phyloP scores from a whole-genome alignment of 164 flowering plant genomes.

The Malania oleifera region DNA sequence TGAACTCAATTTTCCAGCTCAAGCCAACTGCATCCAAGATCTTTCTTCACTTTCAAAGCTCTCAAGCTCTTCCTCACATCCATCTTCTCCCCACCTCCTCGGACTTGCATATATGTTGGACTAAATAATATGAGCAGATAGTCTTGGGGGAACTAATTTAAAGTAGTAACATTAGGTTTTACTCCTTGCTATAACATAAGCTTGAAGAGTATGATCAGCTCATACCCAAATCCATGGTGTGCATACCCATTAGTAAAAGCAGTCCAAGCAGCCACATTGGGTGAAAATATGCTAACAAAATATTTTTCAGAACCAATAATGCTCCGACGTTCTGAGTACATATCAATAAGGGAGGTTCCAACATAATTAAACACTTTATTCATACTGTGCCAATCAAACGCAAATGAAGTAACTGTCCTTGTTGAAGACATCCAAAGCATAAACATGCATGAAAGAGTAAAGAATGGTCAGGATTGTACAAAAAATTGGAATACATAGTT shows the following conservation, averaged over 20 bases:
- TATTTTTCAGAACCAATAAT: constrained; percentile 45
- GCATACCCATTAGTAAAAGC: constrained; percentile 68
- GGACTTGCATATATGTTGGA: constrained; percentile 61
- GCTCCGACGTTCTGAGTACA: constrained; percentile 81
- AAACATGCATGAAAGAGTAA: constrained; percentile 62
- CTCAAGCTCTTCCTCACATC: constrained; percentile 39
- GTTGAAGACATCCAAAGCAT: constrained; percentile 51
- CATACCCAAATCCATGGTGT: constrained; percentile 50
- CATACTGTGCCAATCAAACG: constrained; percentile 48
- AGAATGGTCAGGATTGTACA: no score
- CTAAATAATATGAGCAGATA: constrained; percentile 46
- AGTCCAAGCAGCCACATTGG: constrained; percentile 80
- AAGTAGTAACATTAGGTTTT: constrained; percentile 60
- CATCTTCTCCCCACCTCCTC: constrained; percentile 54
- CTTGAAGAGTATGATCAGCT: constrained; percentile 45
- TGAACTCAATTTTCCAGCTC: constrained; percentile 41
- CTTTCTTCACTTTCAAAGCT: constrained; percentile 48
- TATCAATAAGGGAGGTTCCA: constrained; percentile 70
- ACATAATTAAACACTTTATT: constrained; percentile 52
- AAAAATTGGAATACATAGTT: no score
- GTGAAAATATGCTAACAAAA: constrained; percentile 41
- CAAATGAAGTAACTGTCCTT: constrained; percentile 52
- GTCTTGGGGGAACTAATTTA: constrained; percentile 30
- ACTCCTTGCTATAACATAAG: constrained; percentile 44
- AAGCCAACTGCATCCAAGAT: constrained; percentile 72